Conservation (phyloP, 345 rosid genomes). For the Bruguiera gymnorhiza region DNA sequence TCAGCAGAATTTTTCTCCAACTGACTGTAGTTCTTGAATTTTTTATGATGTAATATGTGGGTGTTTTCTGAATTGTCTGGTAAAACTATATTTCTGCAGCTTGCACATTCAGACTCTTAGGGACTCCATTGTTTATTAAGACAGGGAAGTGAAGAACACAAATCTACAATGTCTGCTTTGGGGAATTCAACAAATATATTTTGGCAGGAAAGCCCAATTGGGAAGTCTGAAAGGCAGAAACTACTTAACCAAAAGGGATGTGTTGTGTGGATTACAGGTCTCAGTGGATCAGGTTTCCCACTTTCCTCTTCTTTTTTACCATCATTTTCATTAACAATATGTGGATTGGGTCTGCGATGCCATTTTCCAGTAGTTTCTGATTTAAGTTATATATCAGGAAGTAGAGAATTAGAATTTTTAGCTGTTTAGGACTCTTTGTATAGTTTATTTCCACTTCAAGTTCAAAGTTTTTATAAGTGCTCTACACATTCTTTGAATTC, state of each 20-base stretch:
- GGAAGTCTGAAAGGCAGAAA: constrained; percentile 71
- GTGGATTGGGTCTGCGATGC: too few relatives aligned
- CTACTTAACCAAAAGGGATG: constrained; percentile 82
- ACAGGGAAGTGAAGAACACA: constrained; percentile 16
- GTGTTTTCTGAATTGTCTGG: constrained; percentile 8
- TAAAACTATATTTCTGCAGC: neutral
- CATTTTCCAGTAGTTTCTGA: neutral
- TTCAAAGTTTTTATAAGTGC: too few relatives aligned
- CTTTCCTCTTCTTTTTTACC: too few relatives aligned
- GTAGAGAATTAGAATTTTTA: neutral
- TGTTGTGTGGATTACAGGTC: constrained; percentile 95
- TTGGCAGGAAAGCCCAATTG: constrained; percentile 89
- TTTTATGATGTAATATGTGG: neutral
- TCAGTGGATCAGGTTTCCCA: constrained; percentile 82
- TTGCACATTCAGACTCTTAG: neutral
- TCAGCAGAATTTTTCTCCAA: neutral
- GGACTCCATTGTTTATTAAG: constrained; percentile 14
- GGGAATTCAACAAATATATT: constrained; percentile 71
- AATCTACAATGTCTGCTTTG: constrained; percentile 50
- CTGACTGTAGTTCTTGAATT: too few relatives aligned
- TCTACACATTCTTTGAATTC: too few relatives aligned
- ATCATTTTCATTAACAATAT: too few relatives aligned
- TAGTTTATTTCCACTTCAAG: neutral
- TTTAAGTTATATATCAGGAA: neutral
- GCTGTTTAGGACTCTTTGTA: neutral